phyloP scores from a whole-genome alignment of 371 early-diverging fungal species.

The Mortierella sp. region DNA sequence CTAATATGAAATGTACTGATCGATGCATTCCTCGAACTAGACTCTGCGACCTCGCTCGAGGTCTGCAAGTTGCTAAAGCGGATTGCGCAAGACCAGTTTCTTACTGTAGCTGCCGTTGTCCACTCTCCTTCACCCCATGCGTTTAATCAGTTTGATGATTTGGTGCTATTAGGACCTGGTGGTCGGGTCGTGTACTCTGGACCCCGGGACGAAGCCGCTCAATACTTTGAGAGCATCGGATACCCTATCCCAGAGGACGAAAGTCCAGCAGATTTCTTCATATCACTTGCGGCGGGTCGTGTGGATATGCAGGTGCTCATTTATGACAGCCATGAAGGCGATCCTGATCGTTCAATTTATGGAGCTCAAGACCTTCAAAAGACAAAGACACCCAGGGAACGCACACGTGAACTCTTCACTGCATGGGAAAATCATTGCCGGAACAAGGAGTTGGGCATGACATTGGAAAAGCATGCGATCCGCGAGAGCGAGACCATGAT shows the following conservation, averaged over 20 bases:
- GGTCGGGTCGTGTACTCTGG: constrained; percentile 75
- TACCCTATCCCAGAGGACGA: constrained; percentile 66
- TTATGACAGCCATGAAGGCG: constrained; percentile 15
- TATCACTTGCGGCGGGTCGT: constrained; percentile 58
- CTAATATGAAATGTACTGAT: too few relatives aligned
- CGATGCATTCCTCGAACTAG: constrained; percentile 62
- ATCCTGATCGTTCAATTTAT: not conserved
- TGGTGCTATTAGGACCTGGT: constrained; percentile 75
- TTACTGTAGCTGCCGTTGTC: constrained; percentile 78
- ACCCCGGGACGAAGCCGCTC: constrained; percentile 54
- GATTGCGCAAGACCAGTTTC: constrained; percentile 66
- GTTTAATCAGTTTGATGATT: constrained; percentile 74
- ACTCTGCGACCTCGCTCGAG: constrained; percentile 76
- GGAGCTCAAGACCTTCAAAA: constrained; percentile 1
- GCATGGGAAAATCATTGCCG: constrained; percentile 36
- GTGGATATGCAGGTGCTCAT: constrained; percentile 17
- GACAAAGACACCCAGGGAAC: constrained; percentile 24
- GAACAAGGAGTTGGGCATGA: constrained; percentile 27
- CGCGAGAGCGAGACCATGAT: constrained; percentile 50
- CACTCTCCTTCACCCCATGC: constrained; percentile 80
- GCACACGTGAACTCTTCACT: constrained; percentile 27
- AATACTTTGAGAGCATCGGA: constrained; percentile 69
- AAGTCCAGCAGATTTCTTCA: constrained; percentile 71
- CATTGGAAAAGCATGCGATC: constrained; percentile 32
- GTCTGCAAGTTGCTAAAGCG: constrained; percentile 68